phyloP scores from a whole-genome alignment of 768 basidiomycete genomes.

The Rhizopogon sp. region DNA sequence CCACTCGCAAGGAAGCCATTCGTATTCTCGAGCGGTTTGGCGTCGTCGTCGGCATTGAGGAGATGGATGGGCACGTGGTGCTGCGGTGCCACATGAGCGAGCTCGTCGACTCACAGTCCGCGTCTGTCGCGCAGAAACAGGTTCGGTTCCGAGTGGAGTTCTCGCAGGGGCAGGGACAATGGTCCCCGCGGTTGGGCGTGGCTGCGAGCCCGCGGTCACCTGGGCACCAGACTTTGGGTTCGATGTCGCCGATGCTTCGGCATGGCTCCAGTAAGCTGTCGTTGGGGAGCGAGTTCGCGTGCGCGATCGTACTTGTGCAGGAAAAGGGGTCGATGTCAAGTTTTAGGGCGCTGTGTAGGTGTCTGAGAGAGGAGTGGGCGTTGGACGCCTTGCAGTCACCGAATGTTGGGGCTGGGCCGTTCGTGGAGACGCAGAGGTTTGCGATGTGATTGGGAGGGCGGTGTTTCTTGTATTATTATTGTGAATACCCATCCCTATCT shows the following conservation, averaged over 20 bases:
- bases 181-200: slow-evolving; percentile 16
- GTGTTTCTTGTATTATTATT: background rate
- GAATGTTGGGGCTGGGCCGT: slow-evolving; percentile 28
- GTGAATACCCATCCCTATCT: background rate
- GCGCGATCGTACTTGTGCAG: slow-evolving; percentile 72
- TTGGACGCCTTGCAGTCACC: slow-evolving; percentile 31
- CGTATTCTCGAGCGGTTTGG: slow-evolving; percentile 64
- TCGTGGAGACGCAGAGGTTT: slow-evolving; percentile 38
- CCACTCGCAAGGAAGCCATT: slow-evolving; percentile 61
- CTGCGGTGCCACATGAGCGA: slow-evolving; percentile 54
- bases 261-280: slow-evolving; percentile 22
- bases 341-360: slow-evolving; percentile 73
- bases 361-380: slow-evolving; percentile 66
- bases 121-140: slow-evolving; percentile 56
- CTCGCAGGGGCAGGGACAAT: slow-evolving; percentile 23
- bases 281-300: slow-evolving; percentile 36
- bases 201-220: slow-evolving; percentile 21
- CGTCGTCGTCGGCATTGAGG: slow-evolving; percentile 57
- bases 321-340: slow-evolving; percentile 91
- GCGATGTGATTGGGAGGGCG: slow-evolving; percentile 14
- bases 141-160: slow-evolving; percentile 87
- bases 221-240: slow-evolving; percentile 19
- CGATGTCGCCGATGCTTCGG: slow-evolving; percentile 18
- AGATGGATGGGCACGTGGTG: slow-evolving; percentile 33
- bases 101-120: slow-evolving; percentile 32